These are phyloP conservation scores for Pichia eremophila DNA, from an alignment of 805 yeast genomes.

Conservation along the genomic window DNA sequence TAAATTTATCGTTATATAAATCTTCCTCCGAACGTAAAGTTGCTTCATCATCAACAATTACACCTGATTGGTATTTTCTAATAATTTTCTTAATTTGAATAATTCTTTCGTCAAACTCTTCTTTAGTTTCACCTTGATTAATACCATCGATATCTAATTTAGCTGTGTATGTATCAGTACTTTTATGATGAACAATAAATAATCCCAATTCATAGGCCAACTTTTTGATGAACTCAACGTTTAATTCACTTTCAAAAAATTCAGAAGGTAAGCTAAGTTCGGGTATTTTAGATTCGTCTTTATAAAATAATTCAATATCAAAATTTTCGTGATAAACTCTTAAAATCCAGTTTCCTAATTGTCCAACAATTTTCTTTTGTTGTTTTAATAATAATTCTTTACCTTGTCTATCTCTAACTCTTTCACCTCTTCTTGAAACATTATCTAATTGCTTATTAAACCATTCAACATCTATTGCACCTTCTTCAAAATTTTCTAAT, in stretches of 20 bases:
- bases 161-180: constrained; percentile 46
- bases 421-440: constrained; percentile 64
- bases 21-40: constrained; percentile 43
- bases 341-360: constrained; percentile 41
- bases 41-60: constrained; percentile 51
- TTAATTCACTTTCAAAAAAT: constrained; percentile 32
- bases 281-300: constrained; percentile 34
- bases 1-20: constrained; percentile 65
- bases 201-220: constrained; percentile 62
- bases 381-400: constrained; percentile 56
- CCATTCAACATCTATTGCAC: constrained; percentile 84
- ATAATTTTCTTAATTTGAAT: constrained; percentile 42
- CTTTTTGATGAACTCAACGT: constrained; percentile 52
- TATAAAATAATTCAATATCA: constrained; percentile 24
- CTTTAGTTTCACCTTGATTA: constrained; percentile 56
- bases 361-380: constrained; percentile 66
- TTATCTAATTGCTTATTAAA: constrained; percentile 77
- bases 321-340: constrained; percentile 24
- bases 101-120: constrained; percentile 48
- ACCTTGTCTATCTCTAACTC: constrained; percentile 56
- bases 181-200: constrained; percentile 53
- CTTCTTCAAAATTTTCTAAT: constrained; percentile 73
- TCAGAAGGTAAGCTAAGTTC: constrained; percentile 37
- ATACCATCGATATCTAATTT: constrained; percentile 68
- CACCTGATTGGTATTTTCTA: constrained; percentile 58